Evolutionary conservation across 2,329 filamentous ascomycete species (phyloP).

Genomic region (Pestalotiopsis sp.): DNA sequence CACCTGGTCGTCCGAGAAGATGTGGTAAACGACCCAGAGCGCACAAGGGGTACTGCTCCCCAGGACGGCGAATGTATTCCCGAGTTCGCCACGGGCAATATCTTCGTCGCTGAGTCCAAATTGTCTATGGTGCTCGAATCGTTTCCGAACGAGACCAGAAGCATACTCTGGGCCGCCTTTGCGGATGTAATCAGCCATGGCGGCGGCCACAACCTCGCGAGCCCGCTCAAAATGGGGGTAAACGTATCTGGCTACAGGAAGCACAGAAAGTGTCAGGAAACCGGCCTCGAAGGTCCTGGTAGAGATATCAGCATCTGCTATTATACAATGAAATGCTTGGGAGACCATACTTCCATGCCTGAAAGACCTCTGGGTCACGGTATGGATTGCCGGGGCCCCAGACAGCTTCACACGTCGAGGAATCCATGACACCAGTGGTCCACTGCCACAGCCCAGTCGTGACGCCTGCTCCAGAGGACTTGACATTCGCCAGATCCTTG

Average conservation of each 20-base stretch:
- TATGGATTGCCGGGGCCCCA: slow-evolving; percentile 28
- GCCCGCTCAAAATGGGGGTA: slow-evolving; percentile 14
- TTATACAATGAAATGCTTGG: neutral
- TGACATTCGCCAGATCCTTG: slow-evolving; percentile 1
- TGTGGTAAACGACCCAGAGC: slow-evolving; percentile 26
- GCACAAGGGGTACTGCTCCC: slow-evolving; percentile 23
- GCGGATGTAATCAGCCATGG: slow-evolving; percentile 22
- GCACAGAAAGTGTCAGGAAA: slow-evolving; percentile 19
- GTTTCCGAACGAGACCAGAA: slow-evolving; percentile 23
- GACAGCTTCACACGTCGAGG: slow-evolving; percentile 24
- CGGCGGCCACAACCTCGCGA: slow-evolving; percentile 16
- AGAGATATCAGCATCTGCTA: neutral
- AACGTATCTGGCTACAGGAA: slow-evolving; percentile 14
- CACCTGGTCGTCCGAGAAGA: slow-evolving; percentile 21
- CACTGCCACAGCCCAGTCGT: neutral
- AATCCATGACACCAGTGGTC: slow-evolving; percentile 20
- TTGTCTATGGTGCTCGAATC: slow-evolving; percentile 22
- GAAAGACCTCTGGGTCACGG: slow-evolving; percentile 19
- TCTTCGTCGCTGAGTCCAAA: slow-evolving; percentile 24
- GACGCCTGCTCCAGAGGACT: neutral
- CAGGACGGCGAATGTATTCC: slow-evolving; percentile 26
- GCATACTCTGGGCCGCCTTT: slow-evolving; percentile 22
- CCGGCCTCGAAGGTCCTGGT: slow-evolving; percentile 19
- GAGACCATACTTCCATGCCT: slow-evolving; percentile 21
- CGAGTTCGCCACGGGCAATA: slow-evolving; percentile 26